Evolutionary conservation across 441 rosid species (phyloP).

Genomic region (Brassica balearica): DNA sequence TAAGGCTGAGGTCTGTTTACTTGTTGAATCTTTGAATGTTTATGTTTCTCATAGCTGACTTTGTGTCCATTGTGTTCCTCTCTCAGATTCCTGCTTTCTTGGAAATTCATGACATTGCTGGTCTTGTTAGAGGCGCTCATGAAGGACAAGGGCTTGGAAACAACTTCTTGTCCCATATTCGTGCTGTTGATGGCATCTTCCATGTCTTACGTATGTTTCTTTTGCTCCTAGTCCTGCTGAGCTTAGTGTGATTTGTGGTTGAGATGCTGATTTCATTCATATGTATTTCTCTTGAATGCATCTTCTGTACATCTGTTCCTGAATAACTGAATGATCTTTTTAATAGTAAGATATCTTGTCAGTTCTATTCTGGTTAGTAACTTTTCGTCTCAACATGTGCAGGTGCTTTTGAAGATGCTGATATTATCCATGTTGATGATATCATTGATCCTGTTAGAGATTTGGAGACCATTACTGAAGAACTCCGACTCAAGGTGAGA

Average conservation of each 20-base stretch:
- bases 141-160: slow-evolving; percentile 98
- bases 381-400: slow-evolving; percentile 18
- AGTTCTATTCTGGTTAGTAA: slow-evolving; percentile 9
- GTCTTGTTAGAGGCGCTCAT: slow-evolving; percentile 97
- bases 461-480: slow-evolving; percentile 82
- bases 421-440: slow-evolving; percentile 96
- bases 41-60: not conserved
- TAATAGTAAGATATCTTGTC: too few species aligned
- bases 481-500: slow-evolving; percentile 86
- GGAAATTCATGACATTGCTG: slow-evolving; percentile 92
- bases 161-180: slow-evolving; percentile 95
- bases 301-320: too few species aligned
- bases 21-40: not conserved
- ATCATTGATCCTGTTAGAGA: slow-evolving; percentile 95
- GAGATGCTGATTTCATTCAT: not conserved
- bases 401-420: slow-evolving; percentile 99
- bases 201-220: slow-evolving; percentile 86
- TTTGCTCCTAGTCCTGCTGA: not conserved
- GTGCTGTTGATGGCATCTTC: slow-evolving; percentile 99
- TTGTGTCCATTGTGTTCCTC: not conserved
- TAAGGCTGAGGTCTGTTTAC: slow-evolving; percentile 70
- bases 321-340: too few species aligned
- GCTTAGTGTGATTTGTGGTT: slow-evolving; percentile 8
- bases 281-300: too few species aligned
- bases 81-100: slow-evolving; percentile 59